Evolutionary conservation across 331 rosid genomes (phyloP), one percentile per base, ranked within the genome.

Genomic region (Malus hybrid): DNA sequence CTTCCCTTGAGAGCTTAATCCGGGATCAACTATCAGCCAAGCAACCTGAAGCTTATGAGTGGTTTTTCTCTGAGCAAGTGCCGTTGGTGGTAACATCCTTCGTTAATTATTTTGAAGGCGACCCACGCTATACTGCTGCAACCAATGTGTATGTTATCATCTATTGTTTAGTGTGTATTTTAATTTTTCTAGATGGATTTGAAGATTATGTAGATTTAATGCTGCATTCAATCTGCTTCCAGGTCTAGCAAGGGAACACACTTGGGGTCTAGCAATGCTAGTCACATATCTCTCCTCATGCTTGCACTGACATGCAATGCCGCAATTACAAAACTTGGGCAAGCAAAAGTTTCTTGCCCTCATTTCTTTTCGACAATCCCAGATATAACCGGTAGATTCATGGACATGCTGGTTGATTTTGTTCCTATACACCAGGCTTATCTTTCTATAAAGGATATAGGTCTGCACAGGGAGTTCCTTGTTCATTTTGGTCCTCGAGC

Each of bases 11-110:
- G 86, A 87, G 94, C 81, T 82, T 91, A 76, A 89, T 92, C 55
- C 86, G 85, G 86, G 99, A 92, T 75, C 82, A 90, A 71, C 74
- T 95, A 85, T 90, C 87, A 31, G 83, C 90, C 80, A 90, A 92
- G 83, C 89, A 87, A 83, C 92, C 94, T 11, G 97, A 87, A 80
- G 93, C 91, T 65, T 87, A 84, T 80, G 97, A 92, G 80, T 90
- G 94, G 99, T 89, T 95, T 84, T 95, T 93, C 92, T 88, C 91
- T 67, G 91, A 92, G 86, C 98, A 92, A 88, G 85, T 95, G 78
- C 91, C 91, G 14, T 84, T 85, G 67, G 90, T 80, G 60, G 92
- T 88, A 74, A 79, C 87, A 24, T 92, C 97, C 75, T 88, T 95
- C 71, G 86, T 88, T 54, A 85, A 87, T 78, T 88, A 82, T 86